Conservation (phyloP, 257 asterid genomes). For the Echium plantagineum region DNA sequence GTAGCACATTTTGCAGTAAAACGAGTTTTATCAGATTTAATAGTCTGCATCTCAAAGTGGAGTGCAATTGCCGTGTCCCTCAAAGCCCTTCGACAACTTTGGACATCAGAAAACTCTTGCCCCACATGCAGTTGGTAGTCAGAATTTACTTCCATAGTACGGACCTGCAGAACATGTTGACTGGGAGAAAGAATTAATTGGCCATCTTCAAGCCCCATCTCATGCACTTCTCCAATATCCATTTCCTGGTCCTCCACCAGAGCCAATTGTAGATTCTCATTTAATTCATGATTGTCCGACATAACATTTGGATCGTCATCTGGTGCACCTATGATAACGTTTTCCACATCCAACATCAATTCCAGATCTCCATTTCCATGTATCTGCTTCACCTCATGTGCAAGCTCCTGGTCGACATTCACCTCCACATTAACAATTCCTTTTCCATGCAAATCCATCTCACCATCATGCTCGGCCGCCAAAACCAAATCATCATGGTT, state of each 20-base stretch:
- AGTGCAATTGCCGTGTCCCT: conserved; percentile 89
- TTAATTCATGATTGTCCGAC: conserved; percentile 53
- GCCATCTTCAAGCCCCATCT: conserved; percentile 34
- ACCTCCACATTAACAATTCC: conserved; percentile 26
- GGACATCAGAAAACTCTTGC: conserved; percentile 88
- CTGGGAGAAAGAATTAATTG: conserved; percentile 42
- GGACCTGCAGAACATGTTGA: conserved; percentile 47
- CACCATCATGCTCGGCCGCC: conserved; percentile 25
- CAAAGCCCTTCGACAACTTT: conserved; percentile 84
- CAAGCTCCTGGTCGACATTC: conserved; percentile 39
- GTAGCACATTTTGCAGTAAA: conserved; percentile 85
- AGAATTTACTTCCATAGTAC: conserved; percentile 43
- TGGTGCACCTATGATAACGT: conserved; percentile 42
- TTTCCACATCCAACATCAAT: conserved; percentile 31
- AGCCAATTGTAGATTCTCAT: conserved; percentile 59
- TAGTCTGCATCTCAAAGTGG: conserved; percentile 89
- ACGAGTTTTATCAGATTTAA: conserved; percentile 87
- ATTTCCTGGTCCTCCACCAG: conserved; percentile 52
- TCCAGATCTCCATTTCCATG: conserved; percentile 42
- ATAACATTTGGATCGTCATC: conserved; percentile 46
- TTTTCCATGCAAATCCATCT: conserved; percentile 28
- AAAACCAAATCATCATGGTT: conserved; percentile 14
- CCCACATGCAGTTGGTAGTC: conserved; percentile 80
- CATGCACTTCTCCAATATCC: conserved; percentile 43
- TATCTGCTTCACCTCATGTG: conserved; percentile 52